Evolutionary conservation across 2,329 filamentous ascomycete genomes (phyloP).

Genomic region (Cladosporium sp.): DNA sequence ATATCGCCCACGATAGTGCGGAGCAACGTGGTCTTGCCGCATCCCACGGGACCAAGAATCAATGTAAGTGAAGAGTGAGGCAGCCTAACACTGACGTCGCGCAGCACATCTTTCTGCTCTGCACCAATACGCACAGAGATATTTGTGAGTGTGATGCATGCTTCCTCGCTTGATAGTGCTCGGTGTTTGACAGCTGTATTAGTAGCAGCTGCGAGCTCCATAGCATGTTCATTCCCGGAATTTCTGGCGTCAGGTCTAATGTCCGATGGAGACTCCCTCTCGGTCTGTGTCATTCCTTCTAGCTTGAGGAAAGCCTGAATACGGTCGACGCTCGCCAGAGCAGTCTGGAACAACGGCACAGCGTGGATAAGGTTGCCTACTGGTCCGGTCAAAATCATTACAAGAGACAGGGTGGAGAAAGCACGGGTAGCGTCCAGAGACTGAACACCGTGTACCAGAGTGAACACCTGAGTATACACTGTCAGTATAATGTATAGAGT

Average conservation of each 20-base stretch:
- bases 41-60: conserved; percentile 3
- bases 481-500: not conserved
- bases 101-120: not conserved
- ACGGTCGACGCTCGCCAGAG: conserved; percentile 19
- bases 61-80: conserved; percentile 13
- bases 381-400: conserved; percentile 16
- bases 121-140: not conserved
- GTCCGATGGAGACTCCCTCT: not conserved
- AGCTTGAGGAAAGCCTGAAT: conserved; percentile 17
- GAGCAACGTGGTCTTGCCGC: conserved; percentile 8
- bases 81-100: conserved; percentile 7
- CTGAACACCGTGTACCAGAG: not conserved
- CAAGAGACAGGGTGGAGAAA: conserved; percentile 18
- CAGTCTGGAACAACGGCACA: conserved; percentile 16
- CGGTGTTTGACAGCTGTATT: not conserved
- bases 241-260: not conserved
- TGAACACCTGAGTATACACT: not conserved
- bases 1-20: not conserved
- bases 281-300: conserved; percentile 1
- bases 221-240: not conserved
- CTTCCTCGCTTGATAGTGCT: not conserved
- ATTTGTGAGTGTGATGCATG: not conserved
- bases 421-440: conserved; percentile 16
- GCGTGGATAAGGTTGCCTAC: conserved; percentile 17
- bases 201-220: not conserved